Evolutionary conservation across 2,329 filamentous ascomycete species (phyloP).

Genomic region (Fonsecaea pedrosoi): DNA sequence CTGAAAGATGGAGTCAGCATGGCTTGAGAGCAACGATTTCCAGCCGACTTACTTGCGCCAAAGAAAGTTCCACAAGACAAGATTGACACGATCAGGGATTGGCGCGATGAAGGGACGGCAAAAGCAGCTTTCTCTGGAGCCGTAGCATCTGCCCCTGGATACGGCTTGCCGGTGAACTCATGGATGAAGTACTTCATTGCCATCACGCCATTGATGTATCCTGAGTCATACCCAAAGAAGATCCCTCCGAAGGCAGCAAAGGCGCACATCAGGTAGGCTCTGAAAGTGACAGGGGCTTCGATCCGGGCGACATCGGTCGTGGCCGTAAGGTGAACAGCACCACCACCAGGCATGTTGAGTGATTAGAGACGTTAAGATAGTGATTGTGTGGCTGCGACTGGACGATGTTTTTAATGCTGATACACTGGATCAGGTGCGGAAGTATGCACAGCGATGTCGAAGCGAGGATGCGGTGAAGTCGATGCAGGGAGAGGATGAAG

Average conservation of each 20-base stretch:
- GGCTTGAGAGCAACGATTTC: slow-evolving; percentile 65
- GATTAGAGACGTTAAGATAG: not conserved
- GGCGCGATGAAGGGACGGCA: slow-evolving; percentile 54
- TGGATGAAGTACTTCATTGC: slow-evolving; percentile 33
- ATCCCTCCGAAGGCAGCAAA: slow-evolving; percentile 67
- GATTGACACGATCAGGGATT: slow-evolving; percentile 74
- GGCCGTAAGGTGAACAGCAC: slow-evolving; percentile 21
- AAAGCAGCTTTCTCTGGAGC: slow-evolving; percentile 78
- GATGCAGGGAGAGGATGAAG: not conserved
- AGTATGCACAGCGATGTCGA: not conserved
- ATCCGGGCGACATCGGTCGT: slow-evolving; percentile 59
- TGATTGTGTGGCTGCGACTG: not conserved
- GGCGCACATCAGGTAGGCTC: slow-evolving; percentile 66
- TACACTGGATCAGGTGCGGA: slow-evolving; percentile 11
- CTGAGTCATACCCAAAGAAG: slow-evolving; percentile 66
- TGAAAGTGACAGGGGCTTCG: slow-evolving; percentile 64
- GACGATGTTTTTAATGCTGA: slow-evolving; percentile 6
- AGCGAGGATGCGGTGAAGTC: not conserved
- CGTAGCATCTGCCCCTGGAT: slow-evolving; percentile 62
- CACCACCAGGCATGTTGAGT: slow-evolving; percentile 15
- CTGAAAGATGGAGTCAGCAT: slow-evolving; percentile 72
- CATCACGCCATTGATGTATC: slow-evolving; percentile 62
- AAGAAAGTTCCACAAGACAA: slow-evolving; percentile 80
- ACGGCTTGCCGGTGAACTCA: slow-evolving; percentile 42
- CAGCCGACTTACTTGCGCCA: slow-evolving; percentile 74